Evolutionary conservation across 2,329 filamentous ascomycete genomes (phyloP).

Genomic region (Aureobasidium musti): DNA sequence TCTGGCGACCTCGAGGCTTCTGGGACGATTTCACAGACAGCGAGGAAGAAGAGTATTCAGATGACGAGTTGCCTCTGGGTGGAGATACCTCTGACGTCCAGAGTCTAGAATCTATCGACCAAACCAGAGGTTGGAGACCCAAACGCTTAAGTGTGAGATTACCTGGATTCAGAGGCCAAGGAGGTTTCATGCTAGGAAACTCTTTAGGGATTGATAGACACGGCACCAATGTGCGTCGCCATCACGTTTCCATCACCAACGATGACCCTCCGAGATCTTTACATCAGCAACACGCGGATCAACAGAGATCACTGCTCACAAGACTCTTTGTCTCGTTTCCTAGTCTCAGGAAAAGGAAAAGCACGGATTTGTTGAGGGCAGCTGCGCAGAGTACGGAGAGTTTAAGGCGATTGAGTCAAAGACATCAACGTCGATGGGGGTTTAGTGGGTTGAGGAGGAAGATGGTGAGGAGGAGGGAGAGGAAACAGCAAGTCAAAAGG

Average conservation of each 20-base stretch:
- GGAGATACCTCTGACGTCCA: constrained; percentile 51
- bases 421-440: constrained; percentile 28
- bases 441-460: constrained; percentile 50
- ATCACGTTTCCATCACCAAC: constrained; percentile 38
- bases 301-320: neutral
- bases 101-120: constrained; percentile 29
- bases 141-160: constrained; percentile 40
- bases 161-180: constrained; percentile 46
- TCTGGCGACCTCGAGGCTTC: constrained; percentile 65
- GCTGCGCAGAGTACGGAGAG: constrained; percentile 27
- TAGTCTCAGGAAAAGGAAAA: constrained; percentile 16
- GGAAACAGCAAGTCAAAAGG: constrained; percentile 49
- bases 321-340: neutral
- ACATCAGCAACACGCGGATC: neutral
- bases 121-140: constrained; percentile 32
- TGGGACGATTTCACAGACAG: constrained; percentile 58
- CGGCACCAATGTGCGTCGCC: constrained; percentile 48
- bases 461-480: constrained; percentile 38
- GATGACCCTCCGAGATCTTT: neutral
- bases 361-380: constrained; percentile 34
- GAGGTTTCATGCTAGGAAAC: constrained; percentile 57
- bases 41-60: constrained; percentile 41
- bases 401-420: constrained; percentile 17
- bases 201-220: constrained; percentile 57
- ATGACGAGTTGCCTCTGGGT: constrained; percentile 45